Evolutionary conservation across 164 flowering plant species (phyloP), one percentile per base, ranked within the genome.

Genomic region (Paratinospora sagittata): DNA sequence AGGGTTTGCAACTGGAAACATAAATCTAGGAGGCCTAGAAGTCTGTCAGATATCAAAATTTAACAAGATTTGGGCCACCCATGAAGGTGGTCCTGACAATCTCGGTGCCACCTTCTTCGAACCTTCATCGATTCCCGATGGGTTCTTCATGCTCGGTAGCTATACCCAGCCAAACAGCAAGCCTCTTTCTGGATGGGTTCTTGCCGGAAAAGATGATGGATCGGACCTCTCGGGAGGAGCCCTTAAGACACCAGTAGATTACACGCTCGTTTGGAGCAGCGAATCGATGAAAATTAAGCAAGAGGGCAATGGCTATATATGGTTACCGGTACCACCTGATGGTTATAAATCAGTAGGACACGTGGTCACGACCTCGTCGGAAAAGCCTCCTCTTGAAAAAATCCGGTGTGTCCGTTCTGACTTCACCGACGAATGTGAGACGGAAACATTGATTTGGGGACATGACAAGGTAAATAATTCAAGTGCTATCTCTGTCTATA

Each of bases 21-120:
- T 92, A 64, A 88, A 86, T 74, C 77, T 95, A 1, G 97, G 97
- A 71, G 93, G 90, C n/a, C 70, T 92, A 45, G 77, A 72, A 72
- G 87, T 87, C 21, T 52, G 81, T 17, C 89, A 85, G 67, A 64
- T 92, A 23, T 74, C 88, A 69, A 63, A 86, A 3, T 88, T 90
- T 78, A 75, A 52, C 66, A 89, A 87, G 77, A 72, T 95, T 19
- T 94, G 97, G 97, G 83, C 91, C 2, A 76, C 84, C 21, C 68
- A 73, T 45, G 88, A 89, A 63, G 94, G 92, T 0, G 98, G 97
- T 37, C 82, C 82, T 13, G 86, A 79, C 36, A 84, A 87, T 39
- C 78, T 71, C 7, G 97, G 97, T 0, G 90, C 91, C 6, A 78
- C 91, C 3, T 85, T 95, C 65, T 90, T 82, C 67, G 93, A 85